Percentiles rank a stretch among this genome's conserved stretches.
Conservation (phyloP, 129 eudicot genomes). For the Centella asiatica region DNA sequence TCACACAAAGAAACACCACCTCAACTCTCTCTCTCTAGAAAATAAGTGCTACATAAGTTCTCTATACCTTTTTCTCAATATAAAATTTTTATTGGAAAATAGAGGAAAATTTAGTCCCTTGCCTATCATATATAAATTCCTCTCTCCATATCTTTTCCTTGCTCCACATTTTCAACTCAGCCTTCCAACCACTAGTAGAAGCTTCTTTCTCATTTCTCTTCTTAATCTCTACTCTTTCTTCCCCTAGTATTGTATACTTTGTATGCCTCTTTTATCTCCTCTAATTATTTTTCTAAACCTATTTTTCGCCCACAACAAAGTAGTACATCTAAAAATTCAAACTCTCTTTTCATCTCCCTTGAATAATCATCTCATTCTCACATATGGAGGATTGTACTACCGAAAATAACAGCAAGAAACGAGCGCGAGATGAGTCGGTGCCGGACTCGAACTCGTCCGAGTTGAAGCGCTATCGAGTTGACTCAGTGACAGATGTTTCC, state of each 20-base stretch:
- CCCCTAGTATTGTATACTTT: background rate
- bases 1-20: background rate
- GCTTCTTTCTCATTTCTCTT: background rate
- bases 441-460: background rate
- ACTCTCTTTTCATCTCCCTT: too few species aligned
- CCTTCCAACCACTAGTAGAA: too few species aligned
- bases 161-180: background rate
- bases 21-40: background rate
- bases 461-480: background rate
- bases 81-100: too few species aligned
- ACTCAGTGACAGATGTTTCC: background rate
- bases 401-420: conserved; percentile 2
- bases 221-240: background rate
- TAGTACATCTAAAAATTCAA: background rate
- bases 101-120: too few species aligned
- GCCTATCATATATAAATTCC: background rate
- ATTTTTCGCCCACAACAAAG: background rate
- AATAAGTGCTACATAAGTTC: background rate
- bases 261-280: background rate
- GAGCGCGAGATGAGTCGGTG: conserved; percentile 10
- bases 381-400: conserved; percentile 11
- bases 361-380: background rate
- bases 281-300: background rate
- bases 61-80: background rate
- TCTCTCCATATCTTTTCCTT: background rate